Base-by-base conservation (phyloP, 108 stramenopile species). In the Skeletonema tropicum region DNA sequence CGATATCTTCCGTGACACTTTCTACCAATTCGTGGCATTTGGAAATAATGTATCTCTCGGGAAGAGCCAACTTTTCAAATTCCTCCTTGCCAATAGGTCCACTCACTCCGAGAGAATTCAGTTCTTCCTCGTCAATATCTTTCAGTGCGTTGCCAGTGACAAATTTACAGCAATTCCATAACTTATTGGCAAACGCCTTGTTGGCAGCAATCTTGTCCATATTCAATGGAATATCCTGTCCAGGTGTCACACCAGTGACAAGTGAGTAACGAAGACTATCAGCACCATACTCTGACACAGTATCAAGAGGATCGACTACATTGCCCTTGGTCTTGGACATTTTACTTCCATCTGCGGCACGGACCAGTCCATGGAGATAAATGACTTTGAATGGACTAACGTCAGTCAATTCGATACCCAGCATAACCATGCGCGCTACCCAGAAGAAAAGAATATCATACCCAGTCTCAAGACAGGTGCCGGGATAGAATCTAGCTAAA, bases 401-500 rank as follows among this genome's bases (percentile, higher is more conserved):
- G 2, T 89, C 96, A 17, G 95, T 93, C 46, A 94, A 71, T 75
- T 98, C 96, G 23, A 97, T 77, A 55, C 98, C 97, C 88, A 99
- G 89, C 97, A 98, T 98, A 58, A 94, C 98, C 99, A 97, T 97
- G 57, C 98, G 88, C 33, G 99, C 99, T n/a, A 99, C 99, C 99
- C 99, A 99, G 79, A 99, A 99, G 85, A 99, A 99, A 7, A 99
- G 73, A 71, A 99, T 99, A 84, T 99, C 99, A 69, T 98, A 97
- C 15, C 99, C 99, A 3, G 99, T 99, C 81, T 99, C 99, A 65
- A 99, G 85, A 66, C 89, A 93, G 4, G 97, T 90, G 21, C 91
- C 89, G 26, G 99, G 98, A 72, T 98, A 99, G 77, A 97, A 98
- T 45, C 86, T 70, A n/a, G 68, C 70, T 10, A 97, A 75, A 72